phyloP scores from a whole-genome alignment of 139 green algal genomes.

The Tetraselmis chui region DNA sequence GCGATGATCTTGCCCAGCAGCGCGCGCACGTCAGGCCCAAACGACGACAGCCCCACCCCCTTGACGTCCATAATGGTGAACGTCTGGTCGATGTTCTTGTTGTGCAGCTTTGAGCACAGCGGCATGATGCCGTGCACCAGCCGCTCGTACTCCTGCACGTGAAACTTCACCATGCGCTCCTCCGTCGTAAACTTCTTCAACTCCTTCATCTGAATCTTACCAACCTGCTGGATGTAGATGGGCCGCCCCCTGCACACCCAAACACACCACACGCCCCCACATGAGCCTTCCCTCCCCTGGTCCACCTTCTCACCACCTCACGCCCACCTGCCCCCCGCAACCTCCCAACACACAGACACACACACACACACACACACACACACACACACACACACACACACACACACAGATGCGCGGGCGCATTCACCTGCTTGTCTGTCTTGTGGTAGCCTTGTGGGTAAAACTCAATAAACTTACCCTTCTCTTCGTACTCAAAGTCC shows the following conservation, averaged over 20 bases:
- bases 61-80: slow-evolving; percentile 89
- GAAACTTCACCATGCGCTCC: slow-evolving; percentile 85
- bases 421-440: slow-evolving; percentile 44
- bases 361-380: slow-evolving; percentile 12
- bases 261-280: background rate
- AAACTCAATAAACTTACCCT: slow-evolving; percentile 76
- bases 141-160: slow-evolving; percentile 86
- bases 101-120: slow-evolving; percentile 53
- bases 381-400: background rate
- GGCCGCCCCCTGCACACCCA: slow-evolving; percentile 62
- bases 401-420: background rate
- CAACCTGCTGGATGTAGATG: slow-evolving; percentile 82
- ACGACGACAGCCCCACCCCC: slow-evolving; percentile 58
- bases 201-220: slow-evolving; percentile 62
- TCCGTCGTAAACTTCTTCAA: slow-evolving; percentile 71
- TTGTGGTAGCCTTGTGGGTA: slow-evolving; percentile 84
- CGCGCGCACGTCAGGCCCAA: slow-evolving; percentile 51
- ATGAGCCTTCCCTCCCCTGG: background rate
- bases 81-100: slow-evolving; percentile 67
- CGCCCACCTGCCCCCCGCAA: no score
- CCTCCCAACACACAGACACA: background rate
- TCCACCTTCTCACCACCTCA: background rate
- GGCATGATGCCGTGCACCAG: slow-evolving; percentile 77
- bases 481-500: slow-evolving; percentile 83
- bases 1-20: slow-evolving; percentile 43